Conservation (phyloP, 176 grass and related monocot genomes). For the Bromus sterilis region DNA sequence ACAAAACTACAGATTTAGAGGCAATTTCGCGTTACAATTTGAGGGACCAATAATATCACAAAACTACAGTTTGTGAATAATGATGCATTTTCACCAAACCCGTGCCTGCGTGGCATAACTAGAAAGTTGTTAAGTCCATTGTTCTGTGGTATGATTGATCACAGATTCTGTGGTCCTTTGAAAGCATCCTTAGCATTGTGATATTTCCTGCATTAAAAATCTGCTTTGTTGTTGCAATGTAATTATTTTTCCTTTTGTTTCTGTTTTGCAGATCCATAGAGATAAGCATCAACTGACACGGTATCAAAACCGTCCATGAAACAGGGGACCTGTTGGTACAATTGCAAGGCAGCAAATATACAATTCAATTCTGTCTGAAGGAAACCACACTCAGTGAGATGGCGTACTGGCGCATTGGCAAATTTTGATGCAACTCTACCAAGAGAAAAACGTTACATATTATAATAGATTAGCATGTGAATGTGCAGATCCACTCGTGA, state of each 20-base stretch:
- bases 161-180: background rate
- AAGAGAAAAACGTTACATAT: constrained; percentile 13
- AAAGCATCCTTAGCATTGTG: background rate
- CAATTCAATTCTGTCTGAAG: background rate
- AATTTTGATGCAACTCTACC: background rate
- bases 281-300: background rate
- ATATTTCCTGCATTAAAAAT: background rate
- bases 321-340: background rate
- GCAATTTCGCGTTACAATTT: background rate
- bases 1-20: background rate
- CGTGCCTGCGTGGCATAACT: background rate
- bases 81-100: background rate
- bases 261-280: background rate
- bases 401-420: background rate
- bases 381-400: background rate
- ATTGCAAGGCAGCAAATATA: background rate
- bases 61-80: background rate
- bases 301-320: background rate
- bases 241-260: constrained; percentile 6
- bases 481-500: background rate
- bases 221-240: background rate
- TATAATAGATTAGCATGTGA: constrained; percentile 15
- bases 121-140: background rate
- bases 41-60: background rate
- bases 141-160: background rate